These are phyloP conservation scores for Sarocladiaceae sp. DNA, from an alignment of 2,329 filamentous ascomycete genomes.

Conservation along the genomic window DNA sequence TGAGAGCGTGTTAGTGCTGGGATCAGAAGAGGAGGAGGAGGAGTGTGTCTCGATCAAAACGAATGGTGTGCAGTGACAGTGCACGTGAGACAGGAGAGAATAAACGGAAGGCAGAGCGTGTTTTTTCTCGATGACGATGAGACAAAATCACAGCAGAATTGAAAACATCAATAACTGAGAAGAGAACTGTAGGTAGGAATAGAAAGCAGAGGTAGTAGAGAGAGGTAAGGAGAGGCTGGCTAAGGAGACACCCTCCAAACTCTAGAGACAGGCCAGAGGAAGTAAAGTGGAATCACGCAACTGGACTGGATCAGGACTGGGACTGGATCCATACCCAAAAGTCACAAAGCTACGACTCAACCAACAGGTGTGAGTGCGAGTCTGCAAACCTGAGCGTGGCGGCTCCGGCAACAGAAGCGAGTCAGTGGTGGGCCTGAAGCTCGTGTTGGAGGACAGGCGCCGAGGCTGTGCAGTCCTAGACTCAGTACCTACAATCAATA, in stretches of 20 bases:
- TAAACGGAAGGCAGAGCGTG: background rate
- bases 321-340: no score
- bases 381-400: slow-evolving; percentile 1
- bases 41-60: background rate
- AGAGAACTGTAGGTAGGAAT: no score
- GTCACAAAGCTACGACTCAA: no score
- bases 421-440: slow-evolving; percentile 5
- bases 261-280: no score
- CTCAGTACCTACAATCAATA: no score
- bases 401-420: slow-evolving; percentile 2
- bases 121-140: slow-evolving; percentile 6
- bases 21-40: no score
- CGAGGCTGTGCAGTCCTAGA: no score
- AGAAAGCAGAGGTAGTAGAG: background rate
- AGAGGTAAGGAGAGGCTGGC: background rate
- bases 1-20: background rate
- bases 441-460: slow-evolving; percentile 2
- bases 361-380: no score
- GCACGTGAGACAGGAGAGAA: background rate
- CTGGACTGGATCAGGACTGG: background rate
- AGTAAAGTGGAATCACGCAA: background rate
- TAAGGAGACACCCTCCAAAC: no score
- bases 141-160: slow-evolving; percentile 2
- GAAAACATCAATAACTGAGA: slow-evolving; percentile 8
- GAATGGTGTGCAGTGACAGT: background rate